These are phyloP conservation scores for Jackrogersella minutella DNA, from an alignment of 495 filamentous ascomycete genomes.

Conservation along the genomic window DNA sequence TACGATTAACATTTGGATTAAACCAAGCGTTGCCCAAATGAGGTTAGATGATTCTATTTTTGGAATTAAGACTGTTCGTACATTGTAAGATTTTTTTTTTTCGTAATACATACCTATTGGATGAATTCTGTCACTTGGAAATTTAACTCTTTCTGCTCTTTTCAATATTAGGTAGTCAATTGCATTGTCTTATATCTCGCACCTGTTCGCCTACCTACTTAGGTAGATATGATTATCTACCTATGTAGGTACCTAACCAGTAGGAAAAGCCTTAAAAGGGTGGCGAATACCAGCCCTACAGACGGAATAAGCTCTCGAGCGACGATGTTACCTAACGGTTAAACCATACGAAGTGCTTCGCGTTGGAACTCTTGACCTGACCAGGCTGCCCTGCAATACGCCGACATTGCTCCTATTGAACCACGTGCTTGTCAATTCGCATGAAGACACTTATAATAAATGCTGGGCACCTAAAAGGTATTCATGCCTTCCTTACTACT, in stretches of 20 bases:
- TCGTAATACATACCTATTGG: too few species aligned
- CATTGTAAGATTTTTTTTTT: conserved; percentile 2
- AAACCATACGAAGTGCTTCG: too few species aligned
- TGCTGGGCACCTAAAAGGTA: too few species aligned
- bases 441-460: too few species aligned
- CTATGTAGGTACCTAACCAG: too few species aligned
- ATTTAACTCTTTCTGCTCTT: too few species aligned
- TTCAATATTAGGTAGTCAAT: too few species aligned
- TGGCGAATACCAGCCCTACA: background rate
- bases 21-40: conserved; percentile 20
- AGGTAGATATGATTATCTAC: too few species aligned
- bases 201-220: too few species aligned
- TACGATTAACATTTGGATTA: conserved; percentile 35
- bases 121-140: too few species aligned
- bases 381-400: conserved; percentile 26
- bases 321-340: conserved; percentile 29
- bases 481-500: too few species aligned
- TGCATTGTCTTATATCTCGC: too few species aligned
- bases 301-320: conserved; percentile 9
- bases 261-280: background rate
- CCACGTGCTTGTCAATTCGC: background rate
- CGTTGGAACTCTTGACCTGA: conserved; percentile 6
- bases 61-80: conserved; percentile 7
- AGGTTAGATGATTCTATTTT: conserved; percentile 32
- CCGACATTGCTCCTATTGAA: conserved; percentile 34